Conservation (phyloP, 1,284 basidiomycete genomes). For the Austropuccinia psidii region DNA sequence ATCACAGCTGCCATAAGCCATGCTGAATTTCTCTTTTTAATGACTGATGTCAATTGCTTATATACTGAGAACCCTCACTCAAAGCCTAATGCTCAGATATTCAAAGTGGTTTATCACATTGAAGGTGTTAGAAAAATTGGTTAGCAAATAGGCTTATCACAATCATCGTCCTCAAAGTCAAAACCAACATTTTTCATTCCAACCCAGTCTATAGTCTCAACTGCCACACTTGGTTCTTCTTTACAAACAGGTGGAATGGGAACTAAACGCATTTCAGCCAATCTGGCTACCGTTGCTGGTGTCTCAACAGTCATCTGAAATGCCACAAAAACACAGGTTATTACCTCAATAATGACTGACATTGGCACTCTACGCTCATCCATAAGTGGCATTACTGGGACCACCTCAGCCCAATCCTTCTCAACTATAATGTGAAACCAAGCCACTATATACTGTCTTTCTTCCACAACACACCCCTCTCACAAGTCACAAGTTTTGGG, state of each 20-base stretch:
- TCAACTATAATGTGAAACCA: neutral
- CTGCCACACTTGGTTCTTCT: constrained; percentile 78
- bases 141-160: too few species aligned
- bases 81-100: constrained; percentile 70
- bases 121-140: constrained; percentile 71
- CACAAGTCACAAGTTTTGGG: constrained; percentile 73
- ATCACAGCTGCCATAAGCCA: constrained; percentile 95
- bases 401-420: neutral
- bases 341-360: neutral
- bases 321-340: constrained; percentile 4
- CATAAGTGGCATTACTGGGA: neutral
- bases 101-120: constrained; percentile 75
- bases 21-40: constrained; percentile 90
- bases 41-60: constrained; percentile 93
- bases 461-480: constrained; percentile 3
- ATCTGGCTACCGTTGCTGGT: constrained; percentile 90
- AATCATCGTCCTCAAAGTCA: too few species aligned
- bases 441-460: constrained; percentile 17
- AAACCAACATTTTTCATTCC: neutral
- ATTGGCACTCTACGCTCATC: neutral
- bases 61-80: constrained; percentile 93
- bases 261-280: constrained; percentile 96
- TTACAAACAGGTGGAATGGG: constrained; percentile 99
- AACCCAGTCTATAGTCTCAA: constrained; percentile 61
- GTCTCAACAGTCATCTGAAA: constrained; percentile 88